Conservation (phyloP, 164 flowering plant genomes). For the Chimonanthus praecox region DNA sequence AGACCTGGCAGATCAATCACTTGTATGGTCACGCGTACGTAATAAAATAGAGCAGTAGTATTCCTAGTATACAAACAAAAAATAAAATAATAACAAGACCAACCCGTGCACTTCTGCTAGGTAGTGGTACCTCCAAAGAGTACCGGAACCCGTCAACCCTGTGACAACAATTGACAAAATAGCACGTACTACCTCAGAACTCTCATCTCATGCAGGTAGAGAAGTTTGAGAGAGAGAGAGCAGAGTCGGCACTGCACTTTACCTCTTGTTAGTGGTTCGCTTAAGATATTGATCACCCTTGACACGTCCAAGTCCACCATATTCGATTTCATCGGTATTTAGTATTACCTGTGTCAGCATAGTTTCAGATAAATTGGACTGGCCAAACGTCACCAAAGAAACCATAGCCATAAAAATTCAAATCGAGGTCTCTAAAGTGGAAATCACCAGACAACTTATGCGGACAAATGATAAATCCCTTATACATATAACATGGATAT, state of each 20-base stretch:
- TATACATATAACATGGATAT: too few species aligned
- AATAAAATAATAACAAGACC: background rate
- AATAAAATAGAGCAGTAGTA: background rate
- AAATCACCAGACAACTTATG: too few species aligned
- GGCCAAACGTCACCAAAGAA: too few species aligned
- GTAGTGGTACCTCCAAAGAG: constrained; percentile 9
- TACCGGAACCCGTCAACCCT: constrained; percentile 10
- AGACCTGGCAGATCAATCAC: constrained; percentile 4
- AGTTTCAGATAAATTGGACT: background rate
- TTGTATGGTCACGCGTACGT: background rate
- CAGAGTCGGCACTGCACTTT: background rate
- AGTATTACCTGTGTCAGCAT: constrained; percentile 45
- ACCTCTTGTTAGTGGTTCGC: constrained; percentile 13
- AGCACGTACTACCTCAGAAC: background rate
- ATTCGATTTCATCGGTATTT: constrained; percentile 72
- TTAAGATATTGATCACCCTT: constrained; percentile 15
- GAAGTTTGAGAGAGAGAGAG: background rate
- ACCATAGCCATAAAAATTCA: too few species aligned
- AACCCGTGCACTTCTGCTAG: constrained; percentile 14
- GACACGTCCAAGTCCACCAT: constrained; percentile 70
- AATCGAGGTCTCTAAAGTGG: too few species aligned
- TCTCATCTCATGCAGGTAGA: background rate
- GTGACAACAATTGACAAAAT: background rate
- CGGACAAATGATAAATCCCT: too few species aligned
- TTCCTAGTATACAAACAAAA: background rate